Base-by-base conservation (phyloP, 345 rosid genomes). In the Combretum micranthum region DNA sequence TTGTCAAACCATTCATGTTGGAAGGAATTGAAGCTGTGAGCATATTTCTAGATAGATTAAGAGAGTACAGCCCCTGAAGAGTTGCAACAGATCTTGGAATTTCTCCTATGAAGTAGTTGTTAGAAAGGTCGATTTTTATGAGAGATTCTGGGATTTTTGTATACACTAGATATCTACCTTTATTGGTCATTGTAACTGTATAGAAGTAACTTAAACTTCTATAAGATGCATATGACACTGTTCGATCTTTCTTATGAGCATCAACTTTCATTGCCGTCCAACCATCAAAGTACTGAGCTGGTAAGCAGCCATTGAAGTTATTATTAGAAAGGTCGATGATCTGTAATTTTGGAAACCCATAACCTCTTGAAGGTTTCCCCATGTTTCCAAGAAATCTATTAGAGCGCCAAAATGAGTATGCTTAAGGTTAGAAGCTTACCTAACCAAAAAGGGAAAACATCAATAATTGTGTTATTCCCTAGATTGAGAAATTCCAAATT, bases 261-360 rank as follows among this genome's bases (percentile, higher is more conserved):
- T 2, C 11, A 12, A n/a, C 53, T 74, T 57, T 50, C 67, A 71
- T 70, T 43, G 70, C 64, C 26, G 48, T 57, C 76, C 65, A 71
- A 46, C 32, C 21, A 0, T 51, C 19, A 18, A 75, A 67, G 50
- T 60, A 42, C 2, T 57, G 25, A 5, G 61, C 21, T 2, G 68
- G 69, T 12, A 71, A 22, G 15, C 37, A 4, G 22, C 76, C 71
- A 13, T 10, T 0, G 2, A 71, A 64, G 8, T 37, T 43, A 17
- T 71, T 68, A 7, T 12, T 2, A 12, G 66, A 64, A 44, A 59
- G 49, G 8, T 75, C 66, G 25, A 71, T 48, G 16, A 67, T 60
- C 9, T 7, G 60, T 20, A 69, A 12, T 8, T 48, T 39, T 0
- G 37, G 64, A 46, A 74, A 70, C 1, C 3, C 26, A 42, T 15